Conservation (phyloP, 805 yeast genomes). For the Saccharomyces mikatae region DNA sequence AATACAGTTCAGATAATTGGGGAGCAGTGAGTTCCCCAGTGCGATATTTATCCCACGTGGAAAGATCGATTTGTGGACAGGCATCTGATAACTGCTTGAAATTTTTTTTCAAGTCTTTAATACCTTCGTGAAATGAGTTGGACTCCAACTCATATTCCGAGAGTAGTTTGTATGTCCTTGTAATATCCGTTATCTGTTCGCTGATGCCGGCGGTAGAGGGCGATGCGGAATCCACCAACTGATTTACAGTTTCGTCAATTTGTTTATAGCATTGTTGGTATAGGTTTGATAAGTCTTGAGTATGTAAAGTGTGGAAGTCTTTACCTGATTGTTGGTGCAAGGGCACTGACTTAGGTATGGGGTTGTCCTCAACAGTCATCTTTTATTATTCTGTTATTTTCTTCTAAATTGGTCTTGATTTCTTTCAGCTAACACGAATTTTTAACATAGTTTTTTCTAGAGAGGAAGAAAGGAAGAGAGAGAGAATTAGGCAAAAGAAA, state of each 20-base stretch:
- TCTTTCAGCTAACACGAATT: neutral
- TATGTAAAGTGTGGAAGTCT: slow-evolving; percentile 11
- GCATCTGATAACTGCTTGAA: slow-evolving; percentile 10
- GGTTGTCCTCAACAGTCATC: neutral
- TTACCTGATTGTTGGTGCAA: slow-evolving; percentile 13
- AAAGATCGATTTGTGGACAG: slow-evolving; percentile 11
- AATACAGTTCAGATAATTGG: slow-evolving; percentile 7
- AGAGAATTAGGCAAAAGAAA: neutral
- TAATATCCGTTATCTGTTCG: neutral
- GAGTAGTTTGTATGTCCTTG: neutral
- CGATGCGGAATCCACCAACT: slow-evolving; percentile 8
- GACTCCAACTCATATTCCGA: slow-evolving; percentile 3
- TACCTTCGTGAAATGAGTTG: neutral
- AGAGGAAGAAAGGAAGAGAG: neutral
- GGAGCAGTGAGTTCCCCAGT: slow-evolving; percentile 12
- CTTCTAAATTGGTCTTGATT: neutral
- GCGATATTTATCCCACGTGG: slow-evolving; percentile 18
- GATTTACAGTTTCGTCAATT: slow-evolving; percentile 12
- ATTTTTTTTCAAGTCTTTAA: slow-evolving; percentile 9
- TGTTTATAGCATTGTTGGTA: slow-evolving; percentile 12
- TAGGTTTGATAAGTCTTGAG: slow-evolving; percentile 8
- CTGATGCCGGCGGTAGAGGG: slow-evolving; percentile 1
- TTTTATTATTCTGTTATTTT: neutral
- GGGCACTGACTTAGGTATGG: slow-evolving; percentile 14
- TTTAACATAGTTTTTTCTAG: neutral